Percentiles rank a stretch among this genome's conserved stretches.
phyloP scores from a whole-genome alignment of 192 early-diverging fungal genomes.

The Coemansia sp. region DNA sequence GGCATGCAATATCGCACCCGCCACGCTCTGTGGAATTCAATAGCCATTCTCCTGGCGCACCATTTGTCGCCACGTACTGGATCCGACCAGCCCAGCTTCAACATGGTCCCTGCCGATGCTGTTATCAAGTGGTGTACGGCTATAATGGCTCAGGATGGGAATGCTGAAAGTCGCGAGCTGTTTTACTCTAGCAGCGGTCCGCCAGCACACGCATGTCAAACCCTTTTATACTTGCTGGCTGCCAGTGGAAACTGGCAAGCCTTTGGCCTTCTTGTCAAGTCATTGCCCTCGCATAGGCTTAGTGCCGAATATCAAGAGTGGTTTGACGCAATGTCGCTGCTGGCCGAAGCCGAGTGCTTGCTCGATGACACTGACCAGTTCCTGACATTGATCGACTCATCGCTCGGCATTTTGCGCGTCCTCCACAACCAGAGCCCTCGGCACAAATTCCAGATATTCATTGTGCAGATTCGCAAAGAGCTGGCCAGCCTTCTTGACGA shows the following conservation, averaged over 20 bases:
- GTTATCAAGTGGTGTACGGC: constrained; percentile 18
- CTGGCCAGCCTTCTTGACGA: constrained; percentile 16
- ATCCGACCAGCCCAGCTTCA: not conserved
- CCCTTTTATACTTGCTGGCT: constrained; percentile 27
- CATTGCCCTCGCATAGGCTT: constrained; percentile 19
- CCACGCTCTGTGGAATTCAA: not conserved
- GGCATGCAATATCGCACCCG: not conserved
- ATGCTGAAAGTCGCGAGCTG: not conserved
- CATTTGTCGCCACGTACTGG: not conserved
- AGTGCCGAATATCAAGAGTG: constrained; percentile 23
- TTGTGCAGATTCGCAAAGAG: constrained; percentile 44
- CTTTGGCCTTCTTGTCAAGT: constrained; percentile 20
- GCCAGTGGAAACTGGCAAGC: constrained; percentile 25
- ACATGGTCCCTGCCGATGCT: constrained; percentile 7
- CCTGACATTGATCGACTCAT: constrained; percentile 6
- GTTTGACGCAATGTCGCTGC: constrained; percentile 19
- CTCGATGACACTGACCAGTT: constrained; percentile 16
- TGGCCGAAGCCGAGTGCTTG: constrained; percentile 33
- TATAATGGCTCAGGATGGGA: not conserved
- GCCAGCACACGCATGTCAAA: constrained; percentile 32
- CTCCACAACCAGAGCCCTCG: constrained; percentile 24
- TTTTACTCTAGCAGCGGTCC: constrained; percentile 25
- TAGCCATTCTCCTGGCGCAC: constrained; percentile 11
- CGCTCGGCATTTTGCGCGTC: constrained; percentile 20
- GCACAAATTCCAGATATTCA: constrained; percentile 27